Percentiles rank a stretch among this genome's conserved stretches.
phyloP scores from a whole-genome alignment of 306 rosid genomes.

The Styphnolobium japonicum region DNA sequence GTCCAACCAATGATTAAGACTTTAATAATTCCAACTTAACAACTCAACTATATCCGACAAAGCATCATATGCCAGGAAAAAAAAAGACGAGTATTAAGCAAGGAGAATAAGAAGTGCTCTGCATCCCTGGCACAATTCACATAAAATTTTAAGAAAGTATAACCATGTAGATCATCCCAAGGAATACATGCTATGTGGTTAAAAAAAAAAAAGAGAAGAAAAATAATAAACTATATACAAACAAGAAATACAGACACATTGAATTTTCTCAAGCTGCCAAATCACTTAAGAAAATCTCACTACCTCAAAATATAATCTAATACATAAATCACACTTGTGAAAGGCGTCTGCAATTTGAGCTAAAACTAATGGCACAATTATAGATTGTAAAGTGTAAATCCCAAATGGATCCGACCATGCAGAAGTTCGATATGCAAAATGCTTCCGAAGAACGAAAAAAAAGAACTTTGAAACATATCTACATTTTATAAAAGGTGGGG shows the following conservation, averaged over 20 bases:
- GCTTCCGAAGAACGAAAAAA: neutral
- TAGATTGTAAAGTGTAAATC: no score
- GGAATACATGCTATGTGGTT: neutral
- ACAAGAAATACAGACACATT: neutral
- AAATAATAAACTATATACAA: no score
- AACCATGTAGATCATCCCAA: neutral
- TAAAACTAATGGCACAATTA: no score
- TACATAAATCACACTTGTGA: no score
- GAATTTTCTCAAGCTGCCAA: slow-evolving; percentile 16
- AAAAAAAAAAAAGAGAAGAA: no score
- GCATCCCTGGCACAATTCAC: neutral
- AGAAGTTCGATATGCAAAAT: no score
- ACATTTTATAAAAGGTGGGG: neutral
- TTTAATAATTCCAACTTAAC: slow-evolving; percentile 23
- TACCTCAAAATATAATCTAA: no score
- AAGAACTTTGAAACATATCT: neutral
- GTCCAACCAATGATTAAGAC: slow-evolving; percentile 28
- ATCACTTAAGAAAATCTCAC: no score
- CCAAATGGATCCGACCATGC: no score
- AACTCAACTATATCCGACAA: slow-evolving; percentile 24
- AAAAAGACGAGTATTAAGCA: neutral
- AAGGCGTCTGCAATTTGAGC: no score
- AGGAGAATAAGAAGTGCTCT: neutral
- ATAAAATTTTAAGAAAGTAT: neutral
- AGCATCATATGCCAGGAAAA: slow-evolving; percentile 2